Base-by-base conservation (phyloP, 1,139 yeast genomes). In the Entelexis paramagnoliae region DNA sequence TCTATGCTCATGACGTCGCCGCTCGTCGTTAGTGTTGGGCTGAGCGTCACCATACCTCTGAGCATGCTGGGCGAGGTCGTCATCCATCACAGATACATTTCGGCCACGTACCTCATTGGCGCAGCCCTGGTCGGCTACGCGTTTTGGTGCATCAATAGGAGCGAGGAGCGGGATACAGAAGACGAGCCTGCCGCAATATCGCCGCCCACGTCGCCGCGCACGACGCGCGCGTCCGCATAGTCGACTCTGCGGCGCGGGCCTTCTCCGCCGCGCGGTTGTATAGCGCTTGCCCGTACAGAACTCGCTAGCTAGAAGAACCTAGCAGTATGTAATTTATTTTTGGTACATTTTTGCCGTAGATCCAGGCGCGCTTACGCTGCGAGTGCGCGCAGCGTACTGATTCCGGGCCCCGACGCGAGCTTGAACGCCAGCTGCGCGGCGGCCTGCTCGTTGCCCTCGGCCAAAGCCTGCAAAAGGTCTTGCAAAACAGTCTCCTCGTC, bases 1-100 rank as follows among this genome's bases (percentile, higher is more conserved):
- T 95, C 97, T 0, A 93, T 89, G 75, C 73, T 91, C 34, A 71
- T 91, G 64, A 91, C 98, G 1, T 82, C 93, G 48, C 98, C 98
- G 0, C 72, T 91, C 57, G 89, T 95, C 0, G 97, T 89, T 2
- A 91, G 98, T 0, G 95, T 91, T 9, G 98, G 98, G 0, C 72
- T 91, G 43, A 83, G 95, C 28, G 79, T 91, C 59, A 88, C 97
- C 0, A 91, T 91, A 29, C 98, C 98, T 0, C 74, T 91, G 54
- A 96, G 97, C 0, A 84, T 91, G 86, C 67, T 87, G 20, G 96
- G 96, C 28, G 98, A 91, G 63, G 76, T 88, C 70, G 55, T 86
- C 4, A 70, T 88, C 58, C 83, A 84, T 63, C 78, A 78, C 34
- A 80, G 83, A 59, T 65, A 70, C 36, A 75, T 85, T 59, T 76